Base-by-base conservation (phyloP, 2,329 filamentous ascomycete genomes). In the Epichloe brachyelytri region DNA sequence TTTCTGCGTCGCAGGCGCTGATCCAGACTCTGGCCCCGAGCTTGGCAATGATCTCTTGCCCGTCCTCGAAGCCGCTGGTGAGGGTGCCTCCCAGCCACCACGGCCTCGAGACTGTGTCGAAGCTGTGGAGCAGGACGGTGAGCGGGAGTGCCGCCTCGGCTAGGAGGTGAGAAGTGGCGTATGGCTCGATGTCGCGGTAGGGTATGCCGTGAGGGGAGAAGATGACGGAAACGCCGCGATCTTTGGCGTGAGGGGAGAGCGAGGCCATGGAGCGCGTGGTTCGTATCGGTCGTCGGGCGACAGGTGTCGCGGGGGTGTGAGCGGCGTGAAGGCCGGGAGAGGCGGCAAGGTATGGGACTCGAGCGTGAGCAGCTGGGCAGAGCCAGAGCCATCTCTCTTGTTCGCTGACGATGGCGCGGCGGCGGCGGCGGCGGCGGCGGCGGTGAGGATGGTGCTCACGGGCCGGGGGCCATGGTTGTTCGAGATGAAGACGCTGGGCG, bases 181-280 rank as follows among this genome's bases (percentile, higher is more conserved):
- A 86, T 6, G 75, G 67, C 33, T 71, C 65, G 10, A 86, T 67
- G 20, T 72, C 67, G 5, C 70, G 61, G 57, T 77, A 79, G 0
- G 73, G 68, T 39, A 80, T 75, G 12, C 82, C 82, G 59, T 85
- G 80, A 0, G 82, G 82, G 0, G 80, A 80, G 63, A 80, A 86
- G 46, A 86, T 67, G 41, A 85, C 65, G 1, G 79, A 83, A 19
- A 85, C 62, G 2, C 79, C 74, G 56, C 65, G 61, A 48, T 67
- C 66, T 63, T 58, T 65, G 62, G 54, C 61, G 59, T 62, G 49
- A 57, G 66, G 56, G 2, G 64, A 55, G 5, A 69, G 55, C 1
- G 67, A 68, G 1, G 64, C 62, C 4, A 62, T 57, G 14, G 70
- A 72, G 39, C 63, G 65, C 15, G 62, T 59, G 5, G 66, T 65